phyloP scores from a whole-genome alignment of 169 alveolate genomes.

The Theileria annulata region DNA sequence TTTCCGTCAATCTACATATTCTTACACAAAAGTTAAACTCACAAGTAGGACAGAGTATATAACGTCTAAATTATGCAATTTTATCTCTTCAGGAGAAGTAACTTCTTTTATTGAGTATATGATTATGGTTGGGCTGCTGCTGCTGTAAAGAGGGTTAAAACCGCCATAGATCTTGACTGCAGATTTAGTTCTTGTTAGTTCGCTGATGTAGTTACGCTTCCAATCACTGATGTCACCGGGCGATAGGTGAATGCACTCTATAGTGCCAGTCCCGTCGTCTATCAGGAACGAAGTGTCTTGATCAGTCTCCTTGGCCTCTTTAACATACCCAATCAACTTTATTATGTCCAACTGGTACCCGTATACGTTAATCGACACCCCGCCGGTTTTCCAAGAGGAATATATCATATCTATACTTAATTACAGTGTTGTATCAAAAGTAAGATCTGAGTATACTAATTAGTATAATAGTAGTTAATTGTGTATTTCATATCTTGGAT shows the following conservation, averaged over 20 bases:
- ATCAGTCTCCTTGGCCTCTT: constrained; percentile 20
- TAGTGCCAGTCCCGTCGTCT: constrained; percentile 64
- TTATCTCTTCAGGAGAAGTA: constrained; percentile 38
- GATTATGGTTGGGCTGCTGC: constrained; percentile 42
- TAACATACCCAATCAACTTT: constrained; percentile 59
- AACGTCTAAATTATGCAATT: constrained; percentile 64
- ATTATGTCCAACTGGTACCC: constrained; percentile 50
- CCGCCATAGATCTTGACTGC: constrained; percentile 61
- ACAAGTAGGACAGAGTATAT: constrained; percentile 39
- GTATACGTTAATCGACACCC: constrained; percentile 41
- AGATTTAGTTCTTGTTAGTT: constrained; percentile 4
- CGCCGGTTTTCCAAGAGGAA: constrained; percentile 49
- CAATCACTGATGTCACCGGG: constrained; percentile 55
- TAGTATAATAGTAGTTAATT: neutral
- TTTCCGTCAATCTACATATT: constrained; percentile 41
- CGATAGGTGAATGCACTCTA: constrained; percentile 46
- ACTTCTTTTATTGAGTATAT: constrained; percentile 56
- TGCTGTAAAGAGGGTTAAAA: constrained; percentile 60
- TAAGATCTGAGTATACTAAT: neutral
- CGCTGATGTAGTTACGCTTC: constrained; percentile 18
- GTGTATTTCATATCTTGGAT: neutral
- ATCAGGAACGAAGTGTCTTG: constrained; percentile 49
- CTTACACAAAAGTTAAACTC: neutral
- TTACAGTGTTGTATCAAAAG: neutral
- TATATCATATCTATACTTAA: constrained; percentile 41